Evolutionary conservation across 2,329 filamentous ascomycete genomes (phyloP).

Genomic region (Thyridium curvatum): DNA sequence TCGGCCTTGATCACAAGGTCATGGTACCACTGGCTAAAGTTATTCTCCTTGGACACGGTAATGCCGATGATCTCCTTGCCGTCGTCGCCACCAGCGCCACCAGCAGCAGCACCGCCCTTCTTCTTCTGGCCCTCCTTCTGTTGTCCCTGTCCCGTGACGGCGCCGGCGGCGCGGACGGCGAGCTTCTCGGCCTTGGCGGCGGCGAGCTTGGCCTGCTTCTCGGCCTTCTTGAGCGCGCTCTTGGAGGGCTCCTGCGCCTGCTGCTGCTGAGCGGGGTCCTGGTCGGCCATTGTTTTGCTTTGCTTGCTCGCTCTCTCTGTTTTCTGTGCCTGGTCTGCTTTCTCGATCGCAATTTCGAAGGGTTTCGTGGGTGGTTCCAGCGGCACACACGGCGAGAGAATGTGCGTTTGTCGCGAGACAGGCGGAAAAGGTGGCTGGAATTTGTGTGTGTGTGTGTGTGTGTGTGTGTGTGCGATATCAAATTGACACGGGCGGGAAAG

Average conservation of each 20-base stretch:
- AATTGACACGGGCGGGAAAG: too few species aligned
- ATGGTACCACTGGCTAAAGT: conserved; percentile 95
- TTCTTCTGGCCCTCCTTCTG: conserved; percentile 37
- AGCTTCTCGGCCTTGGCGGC: conserved; percentile 58
- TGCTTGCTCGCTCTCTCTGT: conserved; percentile 5
- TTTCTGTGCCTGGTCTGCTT: conserved; percentile 11
- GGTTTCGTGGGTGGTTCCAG: too few species aligned
- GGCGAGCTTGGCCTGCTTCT: conserved; percentile 56
- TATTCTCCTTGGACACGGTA: conserved; percentile 74
- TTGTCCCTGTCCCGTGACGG: conserved; percentile 11
- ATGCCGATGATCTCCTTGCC: conserved; percentile 72
- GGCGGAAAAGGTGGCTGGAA: too few species aligned
- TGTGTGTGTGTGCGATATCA: too few species aligned
- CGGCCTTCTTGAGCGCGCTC: conserved; percentile 59
- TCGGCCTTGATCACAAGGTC: conserved; percentile 95
- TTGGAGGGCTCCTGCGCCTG: conserved; percentile 42
- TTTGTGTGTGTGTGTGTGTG: too few species aligned
- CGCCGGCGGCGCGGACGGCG: conserved; percentile 47
- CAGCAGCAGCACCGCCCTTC: too few species aligned
- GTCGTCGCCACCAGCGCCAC: too few species aligned
- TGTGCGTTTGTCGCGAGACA: too few species aligned
- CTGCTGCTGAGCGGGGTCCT: conserved; percentile 7
- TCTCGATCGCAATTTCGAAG: too few species aligned
- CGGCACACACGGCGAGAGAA: too few species aligned
- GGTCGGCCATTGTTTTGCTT: conserved; percentile 3